Evolutionary conservation across 176 grass and related monocot species (phyloP), one percentile per base, ranked within the genome.

Genomic region (Avena eriantha): DNA sequence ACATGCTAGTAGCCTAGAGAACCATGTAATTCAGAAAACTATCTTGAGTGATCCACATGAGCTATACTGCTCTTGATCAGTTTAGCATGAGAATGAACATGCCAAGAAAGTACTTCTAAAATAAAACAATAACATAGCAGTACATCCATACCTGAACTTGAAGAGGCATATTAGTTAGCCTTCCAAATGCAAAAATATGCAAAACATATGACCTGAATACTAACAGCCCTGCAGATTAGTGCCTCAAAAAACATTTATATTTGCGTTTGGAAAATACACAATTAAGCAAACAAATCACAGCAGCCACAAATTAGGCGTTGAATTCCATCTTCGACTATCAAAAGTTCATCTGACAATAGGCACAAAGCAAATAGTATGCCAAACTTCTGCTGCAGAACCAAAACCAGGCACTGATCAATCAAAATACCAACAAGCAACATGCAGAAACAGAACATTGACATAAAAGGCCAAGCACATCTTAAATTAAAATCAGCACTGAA

Each of bases 401-500:
- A 77, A 67, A 19, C 9, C 4, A 78, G 33, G 21, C 70, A 13
- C 63, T 21, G 48, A 7, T 57, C 18, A 66, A 16, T 15, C 2
- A 1, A 90, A 53, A 71, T 22, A 57, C 4, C 1, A 54, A 53
- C 60, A 19, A 41, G 75, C 24, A 21, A 74, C 34, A 23, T n/a
- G 69, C 55, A 54, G 4, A 79, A 16, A 64, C 18, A 50, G 13
- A 16, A 18, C 31, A 17, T 34, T 55, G 17, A 2, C 74, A 58
- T 47, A n/a, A n/a, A 18, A 14, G 21, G 60, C 3, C 23, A 81
- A 36, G 76, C 23, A 76, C 23, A 47, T 19, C 16, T 57, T n/a
- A 18, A 71, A 86, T 79, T 57, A 57, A 59, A 77, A 83, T 76
- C 9, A 83, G 50, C 59, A 36, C 59, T 68, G 24, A 33, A 89